Percentiles rank a stretch among this genome's conserved stretches.
These are phyloP conservation scores for Neolentinus lepideus DNA, from an alignment of 1,284 basidiomycete genomes.

Conservation along the genomic window DNA sequence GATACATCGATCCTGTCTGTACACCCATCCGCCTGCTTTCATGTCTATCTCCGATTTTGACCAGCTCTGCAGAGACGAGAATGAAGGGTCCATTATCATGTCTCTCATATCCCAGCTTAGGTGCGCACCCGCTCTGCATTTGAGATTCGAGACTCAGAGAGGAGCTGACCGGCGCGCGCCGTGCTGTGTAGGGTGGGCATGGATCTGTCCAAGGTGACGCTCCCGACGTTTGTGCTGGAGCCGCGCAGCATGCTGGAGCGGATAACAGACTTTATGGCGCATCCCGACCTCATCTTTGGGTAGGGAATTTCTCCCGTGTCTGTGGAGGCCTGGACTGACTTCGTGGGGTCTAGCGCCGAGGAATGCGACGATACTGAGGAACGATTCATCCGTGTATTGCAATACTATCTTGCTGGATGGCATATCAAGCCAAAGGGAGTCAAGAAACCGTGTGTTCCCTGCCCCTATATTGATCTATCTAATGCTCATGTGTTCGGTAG, in stretches of 20 bases:
- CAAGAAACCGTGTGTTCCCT: conserved; percentile 84
- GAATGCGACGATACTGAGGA: conserved; percentile 77
- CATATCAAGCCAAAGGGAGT: conserved; percentile 99
- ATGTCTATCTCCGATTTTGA: conserved; percentile 18
- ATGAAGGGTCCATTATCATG: conserved; percentile 75
- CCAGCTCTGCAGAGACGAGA: conserved; percentile 50
- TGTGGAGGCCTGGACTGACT: neutral
- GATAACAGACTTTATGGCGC: conserved; percentile 98
- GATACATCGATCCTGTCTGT: conserved; percentile 81
- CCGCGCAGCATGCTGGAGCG: conserved; percentile 91
- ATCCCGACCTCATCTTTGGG: conserved; percentile 97
- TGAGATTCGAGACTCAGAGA: neutral
- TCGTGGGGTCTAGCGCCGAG: conserved; percentile 49
- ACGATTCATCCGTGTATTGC: conserved; percentile 85
- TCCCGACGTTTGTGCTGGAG: conserved; percentile 92
- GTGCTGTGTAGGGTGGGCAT: conserved; percentile 73
- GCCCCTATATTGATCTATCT: conserved; percentile 5
- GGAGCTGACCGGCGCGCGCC: conserved; percentile 1
- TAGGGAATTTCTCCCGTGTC: conserved; percentile 31
- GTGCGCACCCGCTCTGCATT: conserved; percentile 24
- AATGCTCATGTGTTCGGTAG: conserved; percentile 29
- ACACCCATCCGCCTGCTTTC: conserved; percentile 14
- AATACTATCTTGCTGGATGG: conserved; percentile 98
- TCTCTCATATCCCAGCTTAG: conserved; percentile 84
- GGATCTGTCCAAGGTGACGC: conserved; percentile 92